These are phyloP conservation scores for Colletotrichum graminicola DNA, from an alignment of 2,329 filamentous ascomycete species.

Conservation along the genomic window DNA sequence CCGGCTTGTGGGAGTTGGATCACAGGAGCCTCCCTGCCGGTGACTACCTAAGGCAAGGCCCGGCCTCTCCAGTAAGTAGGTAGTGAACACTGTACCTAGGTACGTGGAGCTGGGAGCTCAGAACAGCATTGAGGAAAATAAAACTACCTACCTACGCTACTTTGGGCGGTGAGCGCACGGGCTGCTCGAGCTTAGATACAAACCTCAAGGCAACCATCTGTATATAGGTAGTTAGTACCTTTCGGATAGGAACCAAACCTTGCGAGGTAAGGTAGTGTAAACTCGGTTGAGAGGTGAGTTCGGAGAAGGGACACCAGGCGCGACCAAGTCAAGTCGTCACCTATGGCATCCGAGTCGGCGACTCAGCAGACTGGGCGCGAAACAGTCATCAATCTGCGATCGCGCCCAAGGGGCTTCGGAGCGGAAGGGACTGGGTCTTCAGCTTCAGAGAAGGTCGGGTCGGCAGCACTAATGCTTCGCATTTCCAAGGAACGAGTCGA, in stretches of 20 bases:
- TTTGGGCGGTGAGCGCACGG: not conserved
- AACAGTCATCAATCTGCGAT: not conserved
- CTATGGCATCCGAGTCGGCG: not conserved
- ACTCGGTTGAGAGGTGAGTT: not conserved
- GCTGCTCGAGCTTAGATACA: not conserved
- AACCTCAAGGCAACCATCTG: not conserved
- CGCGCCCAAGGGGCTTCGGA: constrained; percentile 1
- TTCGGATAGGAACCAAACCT: not conserved
- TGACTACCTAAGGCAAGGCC: not conserved
- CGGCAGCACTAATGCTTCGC: constrained; percentile 19
- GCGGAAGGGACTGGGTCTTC: not conserved
- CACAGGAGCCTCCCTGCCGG: not conserved
- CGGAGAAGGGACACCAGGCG: not conserved
- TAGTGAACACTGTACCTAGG: not conserved
- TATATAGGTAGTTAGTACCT: not conserved
- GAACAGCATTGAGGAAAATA: not conserved
- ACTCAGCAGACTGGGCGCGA: constrained; percentile 1
- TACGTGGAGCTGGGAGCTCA: not conserved
- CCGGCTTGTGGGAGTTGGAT: constrained; percentile 21
- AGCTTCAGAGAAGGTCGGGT: constrained; percentile 4
- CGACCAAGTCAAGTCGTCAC: not conserved
- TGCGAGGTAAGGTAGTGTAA: no score
- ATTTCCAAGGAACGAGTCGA: constrained; percentile 25
- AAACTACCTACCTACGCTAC: not conserved
- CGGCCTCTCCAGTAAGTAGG: not conserved